These are phyloP conservation scores for Saccharomyces hybrid DNA, from an alignment of 1,139 yeast species.

Conservation along the genomic window DNA sequence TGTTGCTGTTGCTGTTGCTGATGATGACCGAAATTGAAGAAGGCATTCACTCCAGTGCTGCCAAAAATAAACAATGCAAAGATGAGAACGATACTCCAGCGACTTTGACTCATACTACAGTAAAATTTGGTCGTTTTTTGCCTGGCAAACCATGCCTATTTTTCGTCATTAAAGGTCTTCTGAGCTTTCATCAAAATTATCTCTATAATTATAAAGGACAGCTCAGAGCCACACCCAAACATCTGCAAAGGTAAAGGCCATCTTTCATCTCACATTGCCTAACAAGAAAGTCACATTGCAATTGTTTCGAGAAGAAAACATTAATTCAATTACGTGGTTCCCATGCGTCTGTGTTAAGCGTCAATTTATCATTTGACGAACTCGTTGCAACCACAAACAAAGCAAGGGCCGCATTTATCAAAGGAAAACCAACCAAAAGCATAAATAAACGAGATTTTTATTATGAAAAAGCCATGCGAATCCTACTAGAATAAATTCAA, in stretches of 20 bases:
- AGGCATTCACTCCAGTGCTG: conserved; percentile 3
- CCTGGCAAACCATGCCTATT: not conserved
- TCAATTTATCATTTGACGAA: not conserved
- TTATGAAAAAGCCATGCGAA: not conserved
- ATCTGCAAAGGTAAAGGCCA: not conserved
- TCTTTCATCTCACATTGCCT: not conserved
- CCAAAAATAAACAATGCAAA: not conserved
- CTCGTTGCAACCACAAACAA: not conserved
- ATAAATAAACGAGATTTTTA: not conserved
- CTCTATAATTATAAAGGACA: not conserved
- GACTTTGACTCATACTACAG: not conserved
- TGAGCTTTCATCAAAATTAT: not conserved
- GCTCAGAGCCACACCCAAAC: not conserved
- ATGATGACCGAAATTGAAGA: conserved; percentile 27
- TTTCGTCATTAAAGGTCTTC: not conserved
- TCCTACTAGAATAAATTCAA: not conserved
- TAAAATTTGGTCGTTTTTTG: not conserved
- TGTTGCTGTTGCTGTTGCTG: conserved; percentile 35
- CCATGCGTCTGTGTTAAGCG: not conserved
- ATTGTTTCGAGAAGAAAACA: not conserved
- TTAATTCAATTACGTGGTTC: not conserved
- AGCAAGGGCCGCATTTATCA: not conserved
- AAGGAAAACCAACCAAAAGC: not conserved
- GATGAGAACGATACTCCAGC: not conserved
- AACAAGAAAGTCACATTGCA: not conserved